Conservation (phyloP, 2,329 filamentous ascomycete species). For the Pseudovirgaria hyperparasitica region DNA sequence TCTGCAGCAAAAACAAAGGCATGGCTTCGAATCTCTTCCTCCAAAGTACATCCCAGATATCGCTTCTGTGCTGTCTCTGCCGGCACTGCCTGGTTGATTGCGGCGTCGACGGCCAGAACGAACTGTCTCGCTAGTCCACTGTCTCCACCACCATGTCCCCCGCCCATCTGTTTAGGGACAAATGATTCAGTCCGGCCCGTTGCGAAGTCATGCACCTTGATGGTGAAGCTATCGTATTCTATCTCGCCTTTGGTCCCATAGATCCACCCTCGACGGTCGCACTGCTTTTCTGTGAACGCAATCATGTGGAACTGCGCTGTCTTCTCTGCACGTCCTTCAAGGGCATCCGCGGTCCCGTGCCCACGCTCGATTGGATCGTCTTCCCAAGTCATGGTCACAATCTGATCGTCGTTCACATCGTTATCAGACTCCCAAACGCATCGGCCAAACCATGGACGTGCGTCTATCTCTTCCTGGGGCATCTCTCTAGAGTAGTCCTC, state of each 20-base stretch:
- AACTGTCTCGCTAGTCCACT: constrained; percentile 72
- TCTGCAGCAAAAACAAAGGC: constrained; percentile 91
- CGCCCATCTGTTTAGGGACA: constrained; percentile 46
- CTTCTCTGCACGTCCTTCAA: constrained; percentile 50
- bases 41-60: constrained; percentile 68
- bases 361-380: constrained; percentile 43
- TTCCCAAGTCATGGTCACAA: constrained; percentile 79
- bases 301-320: constrained; percentile 90
- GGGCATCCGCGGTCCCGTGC: constrained; percentile 7
- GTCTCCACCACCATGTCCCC: constrained; percentile 68
- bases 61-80: constrained; percentile 60
- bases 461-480: constrained; percentile 34
- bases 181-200: constrained; percentile 43
- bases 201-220: constrained; percentile 62
- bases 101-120: constrained; percentile 65
- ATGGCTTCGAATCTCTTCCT: constrained; percentile 82
- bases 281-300: constrained; percentile 76
- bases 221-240: constrained; percentile 66
- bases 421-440: constrained; percentile 93
- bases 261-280: constrained; percentile 70
- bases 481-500: constrained; percentile 48
- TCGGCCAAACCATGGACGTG: constrained; percentile 66
- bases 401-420: constrained; percentile 85
- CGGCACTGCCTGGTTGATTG: constrained; percentile 56
- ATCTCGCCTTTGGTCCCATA: constrained; percentile 84